Evolutionary conservation across 169 alveolate genomes (phyloP).

Genomic region (Plasmodium relictum): DNA sequence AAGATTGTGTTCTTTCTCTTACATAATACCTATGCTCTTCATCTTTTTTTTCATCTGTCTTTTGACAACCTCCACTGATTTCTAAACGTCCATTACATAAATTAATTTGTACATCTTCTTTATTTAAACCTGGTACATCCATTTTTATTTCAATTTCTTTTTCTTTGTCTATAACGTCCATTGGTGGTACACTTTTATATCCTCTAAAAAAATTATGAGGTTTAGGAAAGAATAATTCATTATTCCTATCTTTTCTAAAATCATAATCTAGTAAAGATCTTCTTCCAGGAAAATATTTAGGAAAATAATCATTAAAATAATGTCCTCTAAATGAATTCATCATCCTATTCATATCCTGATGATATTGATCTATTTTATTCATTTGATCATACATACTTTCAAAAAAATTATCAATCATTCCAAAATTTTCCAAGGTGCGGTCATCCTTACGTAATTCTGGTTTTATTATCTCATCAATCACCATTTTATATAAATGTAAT

Average conservation of each 20-base stretch:
- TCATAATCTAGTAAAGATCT: conserved; percentile 44
- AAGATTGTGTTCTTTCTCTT: conserved; percentile 26
- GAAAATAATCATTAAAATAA: conserved; percentile 29
- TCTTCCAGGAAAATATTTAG: conserved; percentile 35
- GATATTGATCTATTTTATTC: conserved; percentile 24
- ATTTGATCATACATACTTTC: conserved; percentile 45
- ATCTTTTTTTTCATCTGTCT: conserved; percentile 38
- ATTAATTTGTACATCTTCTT: conserved; percentile 43
- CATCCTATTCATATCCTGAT: conserved; percentile 54
- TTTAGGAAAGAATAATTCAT: conserved; percentile 18
- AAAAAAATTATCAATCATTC: conserved; percentile 20
- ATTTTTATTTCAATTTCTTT: conserved; percentile 51
- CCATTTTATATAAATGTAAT: conserved; percentile 6
- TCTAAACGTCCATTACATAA: conserved; percentile 27
- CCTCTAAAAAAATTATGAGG: conserved; percentile 7
- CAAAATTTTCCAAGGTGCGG: conserved; percentile 10
- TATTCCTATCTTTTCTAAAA: conserved; percentile 15
- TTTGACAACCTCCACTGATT: conserved; percentile 27
- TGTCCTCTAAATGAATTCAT: conserved; percentile 41
- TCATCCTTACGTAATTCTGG: conserved; percentile 11
- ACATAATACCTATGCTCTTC: conserved; percentile 45
- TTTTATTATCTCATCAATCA: conserved; percentile 2
- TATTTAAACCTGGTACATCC: conserved; percentile 60
- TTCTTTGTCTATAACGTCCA: conserved; percentile 58
- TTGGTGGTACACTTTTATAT: conserved; percentile 18